Percentiles rank a stretch among this genome's conserved stretches.
These are phyloP conservation scores for Komagataella ulmi DNA, from an alignment of 805 yeast genomes.

Conservation along the genomic window DNA sequence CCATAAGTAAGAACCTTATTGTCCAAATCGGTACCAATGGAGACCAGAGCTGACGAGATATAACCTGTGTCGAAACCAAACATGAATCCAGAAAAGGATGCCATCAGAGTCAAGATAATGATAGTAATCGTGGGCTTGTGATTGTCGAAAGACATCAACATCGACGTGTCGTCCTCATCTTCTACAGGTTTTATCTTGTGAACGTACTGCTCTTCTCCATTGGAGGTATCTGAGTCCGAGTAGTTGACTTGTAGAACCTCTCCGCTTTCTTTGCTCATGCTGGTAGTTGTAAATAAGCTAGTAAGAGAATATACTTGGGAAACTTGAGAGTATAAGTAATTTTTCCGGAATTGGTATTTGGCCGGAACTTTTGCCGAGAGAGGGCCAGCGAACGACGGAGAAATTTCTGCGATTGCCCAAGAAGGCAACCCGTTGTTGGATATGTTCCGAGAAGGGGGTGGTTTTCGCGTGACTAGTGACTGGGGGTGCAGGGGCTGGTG, in stretches of 20 bases:
- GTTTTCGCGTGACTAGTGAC: not conserved
- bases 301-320: not conserved
- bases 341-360: not conserved
- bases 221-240: not conserved
- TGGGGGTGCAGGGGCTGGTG: not conserved
- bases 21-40: slow-evolving; percentile 67
- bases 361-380: not conserved
- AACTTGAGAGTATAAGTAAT: not conserved
- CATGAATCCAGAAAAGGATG: slow-evolving; percentile 91
- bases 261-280: not conserved
- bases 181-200: slow-evolving; percentile 17
- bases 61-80: slow-evolving; percentile 98
- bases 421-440: not conserved
- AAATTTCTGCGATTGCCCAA: not conserved
- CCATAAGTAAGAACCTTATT: slow-evolving; percentile 50
- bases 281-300: not conserved
- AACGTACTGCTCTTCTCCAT: not conserved
- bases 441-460: not conserved
- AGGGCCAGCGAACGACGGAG: not conserved
- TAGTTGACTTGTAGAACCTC: not conserved
- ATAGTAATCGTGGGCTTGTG: slow-evolving; percentile 51
- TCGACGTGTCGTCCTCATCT: slow-evolving; percentile 36
- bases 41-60: slow-evolving; percentile 84
- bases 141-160: slow-evolving; percentile 31
- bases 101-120: slow-evolving; percentile 52